A percentile compares a stretch with the other conserved stretches of the same genome.
Conservation (phyloP, 371 early-diverging fungal genomes). For the Mucor velutinosus region DNA sequence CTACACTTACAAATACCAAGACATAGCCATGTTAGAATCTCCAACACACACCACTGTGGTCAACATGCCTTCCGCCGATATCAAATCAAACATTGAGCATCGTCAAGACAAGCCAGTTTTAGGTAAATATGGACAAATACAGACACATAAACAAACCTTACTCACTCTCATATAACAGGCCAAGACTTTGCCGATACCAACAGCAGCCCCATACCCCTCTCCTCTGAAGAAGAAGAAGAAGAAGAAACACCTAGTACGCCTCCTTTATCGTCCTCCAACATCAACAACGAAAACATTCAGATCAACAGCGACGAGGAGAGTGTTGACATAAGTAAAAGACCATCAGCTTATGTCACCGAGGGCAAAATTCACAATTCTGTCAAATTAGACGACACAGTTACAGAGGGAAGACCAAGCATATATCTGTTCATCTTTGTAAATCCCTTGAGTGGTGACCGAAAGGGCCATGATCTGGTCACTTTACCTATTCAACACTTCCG, state of each 20-base stretch:
- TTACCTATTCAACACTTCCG: constrained; percentile 61
- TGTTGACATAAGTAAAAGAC: not conserved
- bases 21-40: not conserved
- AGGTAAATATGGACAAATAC: not conserved
- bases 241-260: not conserved
- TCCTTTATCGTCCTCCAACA: not conserved
- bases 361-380: constrained; percentile 9
- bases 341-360: not conserved
- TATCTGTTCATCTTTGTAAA: constrained; percentile 69
- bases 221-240: not conserved
- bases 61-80: not conserved
- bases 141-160: not conserved
- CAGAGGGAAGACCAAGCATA: constrained; percentile 44
- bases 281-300: not conserved
- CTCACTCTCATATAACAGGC: not conserved
- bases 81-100: not conserved
- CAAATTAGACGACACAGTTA: constrained; percentile 11
- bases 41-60: not conserved
- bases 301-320: not conserved
- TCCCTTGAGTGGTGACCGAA: constrained; percentile 60
- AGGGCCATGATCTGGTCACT: constrained; percentile 51
- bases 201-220: not conserved
- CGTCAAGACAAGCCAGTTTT: not conserved
- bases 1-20: not conserved
- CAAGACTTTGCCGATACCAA: not conserved